Base-by-base conservation (phyloP, 768 basidiomycete species). In the Termitomyces sp. region DNA sequence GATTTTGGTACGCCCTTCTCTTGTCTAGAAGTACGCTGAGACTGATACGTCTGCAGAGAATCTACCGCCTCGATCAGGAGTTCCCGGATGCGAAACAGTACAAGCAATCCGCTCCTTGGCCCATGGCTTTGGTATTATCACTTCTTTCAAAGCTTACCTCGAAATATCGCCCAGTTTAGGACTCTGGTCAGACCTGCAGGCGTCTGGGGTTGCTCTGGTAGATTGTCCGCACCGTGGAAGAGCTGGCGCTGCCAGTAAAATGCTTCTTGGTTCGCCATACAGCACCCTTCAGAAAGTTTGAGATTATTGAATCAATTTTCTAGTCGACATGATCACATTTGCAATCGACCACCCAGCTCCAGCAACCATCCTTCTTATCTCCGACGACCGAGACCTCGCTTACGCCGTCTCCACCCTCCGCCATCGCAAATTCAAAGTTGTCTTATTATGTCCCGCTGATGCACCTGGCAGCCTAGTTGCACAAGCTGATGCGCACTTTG, bases 81-180 rank as follows among this genome's bases (percentile, higher is more conserved):
- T 68, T 11, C 71, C 80, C 4, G 76, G 78, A 11, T 76, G 74
- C 60, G 67, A 71, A 18, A 67, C 80, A 20, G 75, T 75, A 3
- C 71, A 77, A 58, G 75, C 72, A 46, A 75, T 84, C 6, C 70
- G 75, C 26, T 67, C 69, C 20, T 60, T 81, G n/a, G 77, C 80
- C 2, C 75, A 77, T 50, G 55, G 70, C 4, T 81, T 76, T 62
- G 83, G 83, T 41, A 72, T 68, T 55, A 70, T 82, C 3, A 77
- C 71, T 6, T 65, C 73, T 0, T 83, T 85, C 70, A 82, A 78
- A 61, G 81, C 81, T 7, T 85, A 85, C 66, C 66, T 80, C 40
- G 78, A 83, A 60, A 62, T 78, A 20, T 67, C 78, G 10, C 70
- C 72, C 33, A 72, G 72, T 58, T 69, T 66, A 32, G 61, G 52